Conservation (phyloP, 352 stramenopile species). For the Pythium coloratum region DNA sequence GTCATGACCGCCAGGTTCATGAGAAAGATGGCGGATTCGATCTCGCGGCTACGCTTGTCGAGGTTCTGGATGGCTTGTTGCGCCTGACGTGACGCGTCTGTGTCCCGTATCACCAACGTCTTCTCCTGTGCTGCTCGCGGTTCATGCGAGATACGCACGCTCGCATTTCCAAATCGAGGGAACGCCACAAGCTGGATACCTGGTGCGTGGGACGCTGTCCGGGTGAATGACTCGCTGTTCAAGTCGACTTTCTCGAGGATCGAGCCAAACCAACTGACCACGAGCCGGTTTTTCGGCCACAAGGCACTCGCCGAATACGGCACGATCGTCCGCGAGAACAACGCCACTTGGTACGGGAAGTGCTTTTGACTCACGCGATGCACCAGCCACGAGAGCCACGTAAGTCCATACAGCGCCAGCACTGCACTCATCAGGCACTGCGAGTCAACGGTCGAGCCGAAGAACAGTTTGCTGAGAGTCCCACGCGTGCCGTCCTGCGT, state of each 20-base stretch:
- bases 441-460: slow-evolving; percentile 16
- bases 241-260: neutral
- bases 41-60: slow-evolving; percentile 3
- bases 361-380: neutral
- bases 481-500: neutral
- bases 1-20: slow-evolving; percentile 27
- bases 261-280: slow-evolving; percentile 20
- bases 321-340: slow-evolving; percentile 7
- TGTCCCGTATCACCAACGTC: neutral
- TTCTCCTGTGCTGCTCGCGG: neutral
- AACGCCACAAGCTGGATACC: neutral
- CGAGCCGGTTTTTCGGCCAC: slow-evolving; percentile 11
- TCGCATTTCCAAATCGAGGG: neutral
- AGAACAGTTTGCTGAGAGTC: slow-evolving; percentile 1
- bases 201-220: neutral
- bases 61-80: slow-evolving; percentile 2
- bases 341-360: neutral
- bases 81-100: neutral
- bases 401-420: neutral
- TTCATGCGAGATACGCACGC: neutral
- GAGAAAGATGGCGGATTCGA: slow-evolving; percentile 16
- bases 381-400: neutral
- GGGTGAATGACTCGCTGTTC: neutral
- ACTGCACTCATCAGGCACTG: slow-evolving; percentile 15
- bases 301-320: slow-evolving; percentile 11